These are phyloP conservation scores for Gloeophyllum trabeum DNA, from an alignment of 768 basidiomycete species.

Conservation along the genomic window DNA sequence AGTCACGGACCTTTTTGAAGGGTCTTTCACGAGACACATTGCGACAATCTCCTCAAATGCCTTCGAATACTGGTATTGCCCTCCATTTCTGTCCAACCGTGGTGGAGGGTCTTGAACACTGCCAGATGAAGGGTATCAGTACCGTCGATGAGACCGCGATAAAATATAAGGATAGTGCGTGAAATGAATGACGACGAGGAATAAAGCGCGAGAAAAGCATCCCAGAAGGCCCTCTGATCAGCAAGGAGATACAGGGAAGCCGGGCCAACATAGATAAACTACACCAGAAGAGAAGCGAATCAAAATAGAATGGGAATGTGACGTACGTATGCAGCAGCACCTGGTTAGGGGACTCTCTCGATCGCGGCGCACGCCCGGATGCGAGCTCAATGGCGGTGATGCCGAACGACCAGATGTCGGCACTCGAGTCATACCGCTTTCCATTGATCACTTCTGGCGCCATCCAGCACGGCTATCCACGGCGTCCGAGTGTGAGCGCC, in stretches of 20 bases:
- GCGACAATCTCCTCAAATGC: conserved; percentile 79
- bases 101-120: conserved; percentile 76
- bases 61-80: conserved; percentile 64
- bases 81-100: conserved; percentile 61
- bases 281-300: conserved; percentile 1
- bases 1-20: conserved; percentile 47
- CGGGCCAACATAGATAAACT: too few relatives aligned
- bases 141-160: too few relatives aligned
- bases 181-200: not conserved
- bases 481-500: not conserved
- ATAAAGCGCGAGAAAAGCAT: not conserved
- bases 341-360: conserved; percentile 58
- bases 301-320: conserved; percentile 3
- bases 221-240: not conserved
- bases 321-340: conserved; percentile 68
- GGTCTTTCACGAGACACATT: conserved; percentile 78
- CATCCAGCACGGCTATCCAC: conserved; percentile 82
- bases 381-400: conserved; percentile 90
- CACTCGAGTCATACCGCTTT: conserved; percentile 71
- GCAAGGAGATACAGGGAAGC: too few relatives aligned
- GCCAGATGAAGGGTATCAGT: not conserved
- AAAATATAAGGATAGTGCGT: not conserved
- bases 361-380: conserved; percentile 80
- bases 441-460: conserved; percentile 89
- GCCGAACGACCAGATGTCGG: conserved; percentile 95